phyloP scores from a whole-genome alignment of 2,329 filamentous ascomycete species.

The Fusarium begoniae region DNA sequence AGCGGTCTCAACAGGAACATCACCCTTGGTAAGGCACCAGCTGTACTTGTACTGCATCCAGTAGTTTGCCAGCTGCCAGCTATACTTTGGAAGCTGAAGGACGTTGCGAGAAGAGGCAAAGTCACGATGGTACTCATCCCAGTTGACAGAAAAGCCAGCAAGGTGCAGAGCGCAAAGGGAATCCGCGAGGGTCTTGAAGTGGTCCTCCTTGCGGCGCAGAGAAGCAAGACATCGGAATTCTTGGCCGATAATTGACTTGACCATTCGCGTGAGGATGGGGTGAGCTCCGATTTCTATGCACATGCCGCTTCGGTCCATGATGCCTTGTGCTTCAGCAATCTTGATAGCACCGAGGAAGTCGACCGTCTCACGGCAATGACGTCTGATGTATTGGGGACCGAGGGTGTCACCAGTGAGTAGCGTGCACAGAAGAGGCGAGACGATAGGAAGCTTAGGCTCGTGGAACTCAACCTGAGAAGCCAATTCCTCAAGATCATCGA shows the following conservation, averaged over 20 bases:
- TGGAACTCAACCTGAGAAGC: slow-evolving; percentile 51
- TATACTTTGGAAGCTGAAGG: slow-evolving; percentile 73
- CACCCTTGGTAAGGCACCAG: slow-evolving; percentile 75
- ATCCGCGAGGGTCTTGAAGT: slow-evolving; percentile 70
- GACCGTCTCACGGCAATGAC: slow-evolving; percentile 70
- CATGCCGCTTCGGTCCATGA: slow-evolving; percentile 64
- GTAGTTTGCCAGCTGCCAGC: slow-evolving; percentile 78
- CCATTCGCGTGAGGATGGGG: slow-evolving; percentile 69
- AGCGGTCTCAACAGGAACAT: neutral
- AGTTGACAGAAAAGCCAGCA: slow-evolving; percentile 70
- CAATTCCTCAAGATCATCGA: slow-evolving; percentile 65
- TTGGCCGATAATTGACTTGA: slow-evolving; percentile 67
- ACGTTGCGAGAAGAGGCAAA: slow-evolving; percentile 56
- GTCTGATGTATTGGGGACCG: slow-evolving; percentile 66
- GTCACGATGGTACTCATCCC: slow-evolving; percentile 72
- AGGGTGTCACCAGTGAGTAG: slow-evolving; percentile 73
- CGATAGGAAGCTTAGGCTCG: slow-evolving; percentile 59
- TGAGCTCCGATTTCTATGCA: slow-evolving; percentile 77
- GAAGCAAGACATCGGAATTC: slow-evolving; percentile 64
- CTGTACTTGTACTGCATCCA: slow-evolving; percentile 72
- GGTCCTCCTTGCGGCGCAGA: slow-evolving; percentile 69
- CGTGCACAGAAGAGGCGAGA: neutral
- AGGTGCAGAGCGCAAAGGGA: slow-evolving; percentile 67
- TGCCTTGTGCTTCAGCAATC: slow-evolving; percentile 56
- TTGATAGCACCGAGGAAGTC: slow-evolving; percentile 70